Evolutionary conservation across 345 rosid species (phyloP).

Genomic region (Passiflora organensis): DNA sequence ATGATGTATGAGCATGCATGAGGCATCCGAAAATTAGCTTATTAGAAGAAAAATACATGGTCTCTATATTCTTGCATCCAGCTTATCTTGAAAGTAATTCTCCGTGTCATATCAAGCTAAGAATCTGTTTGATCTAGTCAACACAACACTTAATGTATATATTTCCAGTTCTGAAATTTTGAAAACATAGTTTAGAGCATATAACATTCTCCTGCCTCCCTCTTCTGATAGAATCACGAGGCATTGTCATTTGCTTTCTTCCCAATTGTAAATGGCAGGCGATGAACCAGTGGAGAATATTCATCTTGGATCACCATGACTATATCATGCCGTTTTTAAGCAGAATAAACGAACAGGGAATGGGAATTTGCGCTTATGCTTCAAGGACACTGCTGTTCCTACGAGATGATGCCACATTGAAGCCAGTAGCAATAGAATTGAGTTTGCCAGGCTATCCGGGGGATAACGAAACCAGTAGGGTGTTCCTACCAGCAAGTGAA

Average conservation of each 20-base stretch:
- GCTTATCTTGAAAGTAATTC: no score
- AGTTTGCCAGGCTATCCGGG: conserved; percentile 29
- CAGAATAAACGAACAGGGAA: conserved; percentile 31
- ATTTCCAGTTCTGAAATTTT: no score
- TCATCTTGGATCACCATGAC: conserved; percentile 58
- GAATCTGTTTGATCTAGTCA: no score
- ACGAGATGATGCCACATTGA: conserved; percentile 29
- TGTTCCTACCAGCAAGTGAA: conserved; percentile 37
- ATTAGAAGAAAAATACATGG: no score
- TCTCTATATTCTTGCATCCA: no score
- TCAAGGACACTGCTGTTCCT: conserved; percentile 50
- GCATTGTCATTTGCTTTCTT: not conserved
- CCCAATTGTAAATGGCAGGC: conserved; percentile 29
- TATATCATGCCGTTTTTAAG: conserved; percentile 48
- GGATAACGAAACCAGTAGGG: conserved; percentile 7
- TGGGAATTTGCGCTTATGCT: conserved; percentile 49
- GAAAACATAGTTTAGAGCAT: no score
- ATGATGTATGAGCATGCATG: no score
- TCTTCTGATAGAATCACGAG: no score
- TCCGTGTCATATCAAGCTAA: no score
- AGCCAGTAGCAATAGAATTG: conserved; percentile 56
- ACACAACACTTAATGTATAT: no score
- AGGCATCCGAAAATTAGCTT: no score
- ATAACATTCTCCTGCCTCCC: no score
- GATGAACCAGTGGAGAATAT: conserved; percentile 30